Evolutionary conservation across 2,329 filamentous ascomycete genomes (phyloP).

Genomic region (Aspergillus sp.): DNA sequence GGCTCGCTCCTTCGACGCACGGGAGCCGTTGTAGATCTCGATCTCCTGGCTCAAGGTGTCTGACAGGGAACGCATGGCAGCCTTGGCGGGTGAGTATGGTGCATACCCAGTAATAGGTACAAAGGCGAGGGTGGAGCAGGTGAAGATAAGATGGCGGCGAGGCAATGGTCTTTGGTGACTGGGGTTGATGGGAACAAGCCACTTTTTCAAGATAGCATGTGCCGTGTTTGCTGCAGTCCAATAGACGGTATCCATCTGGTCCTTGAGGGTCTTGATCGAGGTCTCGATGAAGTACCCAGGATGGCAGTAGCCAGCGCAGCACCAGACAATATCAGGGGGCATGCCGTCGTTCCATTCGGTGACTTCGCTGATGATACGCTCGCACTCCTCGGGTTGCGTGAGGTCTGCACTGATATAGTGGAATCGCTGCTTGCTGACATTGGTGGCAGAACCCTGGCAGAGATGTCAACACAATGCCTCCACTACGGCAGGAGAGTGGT

Average conservation of each 20-base stretch:
- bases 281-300: conserved; percentile 80
- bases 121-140: conserved; percentile 75
- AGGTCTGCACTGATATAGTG: conserved; percentile 84
- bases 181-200: conserved; percentile 59
- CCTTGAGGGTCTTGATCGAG: conserved; percentile 66
- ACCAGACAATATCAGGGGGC: conserved; percentile 87
- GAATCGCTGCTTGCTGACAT: conserved; percentile 74
- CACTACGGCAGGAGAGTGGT: neutral
- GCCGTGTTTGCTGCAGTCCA: conserved; percentile 86
- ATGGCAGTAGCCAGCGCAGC: conserved; percentile 74
- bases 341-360: conserved; percentile 76
- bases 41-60: conserved; percentile 85
- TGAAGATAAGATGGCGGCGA: conserved; percentile 81
- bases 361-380: conserved; percentile 70
- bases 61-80: conserved; percentile 78
- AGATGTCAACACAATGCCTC: conserved; percentile 24
- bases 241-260: conserved; percentile 92
- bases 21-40: conserved; percentile 76
- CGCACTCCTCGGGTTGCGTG: conserved; percentile 69
- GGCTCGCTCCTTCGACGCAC: conserved; percentile 43
- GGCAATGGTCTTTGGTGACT: conserved; percentile 39
- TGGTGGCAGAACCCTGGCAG: conserved; percentile 65
- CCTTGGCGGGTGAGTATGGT: conserved; percentile 83
- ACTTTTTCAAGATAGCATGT: conserved; percentile 75
- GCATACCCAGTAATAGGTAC: conserved; percentile 80